phyloP scores from a whole-genome alignment of 2,329 filamentous ascomycete species.

The Ascochyta koolunga region DNA sequence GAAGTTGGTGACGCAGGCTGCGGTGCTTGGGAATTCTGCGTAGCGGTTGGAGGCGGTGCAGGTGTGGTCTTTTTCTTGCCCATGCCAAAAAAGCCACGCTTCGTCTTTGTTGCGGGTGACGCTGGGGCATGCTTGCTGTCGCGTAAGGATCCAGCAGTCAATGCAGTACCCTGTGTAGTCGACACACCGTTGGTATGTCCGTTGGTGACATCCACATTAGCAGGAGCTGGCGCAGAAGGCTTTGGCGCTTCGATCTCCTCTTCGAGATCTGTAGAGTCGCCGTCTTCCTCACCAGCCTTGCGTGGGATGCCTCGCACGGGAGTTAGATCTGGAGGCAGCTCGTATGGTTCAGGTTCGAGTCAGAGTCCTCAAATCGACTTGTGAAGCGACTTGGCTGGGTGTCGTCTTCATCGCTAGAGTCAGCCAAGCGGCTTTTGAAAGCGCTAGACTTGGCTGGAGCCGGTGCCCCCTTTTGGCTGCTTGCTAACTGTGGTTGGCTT shows the following conservation, averaged over 20 bases:
- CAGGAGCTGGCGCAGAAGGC: conserved; percentile 54
- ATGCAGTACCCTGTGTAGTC: conserved; percentile 34
- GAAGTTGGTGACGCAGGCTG: conserved; percentile 36
- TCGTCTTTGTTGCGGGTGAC: conserved; percentile 44
- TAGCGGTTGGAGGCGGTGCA: conserved; percentile 32
- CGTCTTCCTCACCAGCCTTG: conserved; percentile 60
- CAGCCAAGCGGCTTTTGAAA: conserved; percentile 63
- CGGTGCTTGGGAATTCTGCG: conserved; percentile 13
- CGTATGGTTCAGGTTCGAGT: conserved; percentile 61
- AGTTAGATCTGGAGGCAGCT: conserved; percentile 49
- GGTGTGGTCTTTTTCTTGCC: conserved; percentile 64
- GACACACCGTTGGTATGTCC: conserved; percentile 20
- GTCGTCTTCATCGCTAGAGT: conserved; percentile 69
- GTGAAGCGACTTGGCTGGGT: conserved; percentile 46
- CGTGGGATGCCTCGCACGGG: conserved; percentile 67
- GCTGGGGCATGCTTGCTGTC: conserved; percentile 46
- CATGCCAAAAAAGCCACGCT: conserved; percentile 57
- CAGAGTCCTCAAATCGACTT: conserved; percentile 57
- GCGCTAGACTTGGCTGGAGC: conserved; percentile 22
- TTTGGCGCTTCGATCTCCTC: conserved; percentile 49
- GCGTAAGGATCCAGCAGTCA: conserved; percentile 49
- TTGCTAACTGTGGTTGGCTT: conserved; percentile 25
- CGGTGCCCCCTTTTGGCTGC: conserved; percentile 25
- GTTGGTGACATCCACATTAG: conserved; percentile 12
- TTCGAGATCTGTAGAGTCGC: conserved; percentile 61